These are phyloP conservation scores for Micractinium sp. DNA, from an alignment of 139 green algal species.

Conservation along the genomic window DNA sequence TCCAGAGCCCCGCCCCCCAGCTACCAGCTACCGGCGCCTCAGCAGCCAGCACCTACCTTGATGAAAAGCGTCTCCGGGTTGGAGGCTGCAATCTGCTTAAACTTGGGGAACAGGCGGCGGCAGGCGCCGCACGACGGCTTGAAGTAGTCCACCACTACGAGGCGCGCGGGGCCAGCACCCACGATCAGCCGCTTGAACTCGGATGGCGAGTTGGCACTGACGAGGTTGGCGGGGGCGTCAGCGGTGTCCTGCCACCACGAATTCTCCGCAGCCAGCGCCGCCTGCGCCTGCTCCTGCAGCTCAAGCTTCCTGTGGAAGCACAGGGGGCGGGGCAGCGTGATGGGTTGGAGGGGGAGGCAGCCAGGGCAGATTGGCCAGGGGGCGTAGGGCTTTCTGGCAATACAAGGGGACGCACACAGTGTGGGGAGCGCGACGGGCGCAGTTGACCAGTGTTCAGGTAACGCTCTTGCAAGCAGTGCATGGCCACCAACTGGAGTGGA, in stretches of 20 bases:
- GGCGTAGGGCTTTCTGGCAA: neutral
- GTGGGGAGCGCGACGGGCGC: neutral
- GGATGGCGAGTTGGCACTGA: neutral
- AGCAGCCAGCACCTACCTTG: conserved; percentile 52
- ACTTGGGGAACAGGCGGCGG: conserved; percentile 59
- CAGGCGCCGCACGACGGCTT: conserved; percentile 49
- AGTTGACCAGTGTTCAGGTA: too few relatives aligned
- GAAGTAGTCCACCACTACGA: conserved; percentile 64
- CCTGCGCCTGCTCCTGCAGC: conserved; percentile 20
- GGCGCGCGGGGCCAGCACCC: neutral
- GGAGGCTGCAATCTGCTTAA: conserved; percentile 61
- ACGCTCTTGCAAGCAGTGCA: too few relatives aligned
- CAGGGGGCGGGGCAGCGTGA: neutral
- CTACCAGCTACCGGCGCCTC: too few relatives aligned
- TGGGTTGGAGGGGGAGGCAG: neutral
- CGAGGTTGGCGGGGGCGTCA: conserved; percentile 27
- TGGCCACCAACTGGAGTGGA: too few relatives aligned
- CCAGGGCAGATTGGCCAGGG: neutral
- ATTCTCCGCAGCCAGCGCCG: conserved; percentile 17
- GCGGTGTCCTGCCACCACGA: conserved; percentile 16
- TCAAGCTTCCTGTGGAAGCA: conserved; percentile 13
- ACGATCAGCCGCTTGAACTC: conserved; percentile 38
- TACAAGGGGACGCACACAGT: too few relatives aligned
- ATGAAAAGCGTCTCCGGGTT: conserved; percentile 66
- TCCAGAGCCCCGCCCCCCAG: too few relatives aligned